Evolutionary conservation across 2,329 filamentous ascomycete species (phyloP).

Genomic region (Trichoderma koningii): DNA sequence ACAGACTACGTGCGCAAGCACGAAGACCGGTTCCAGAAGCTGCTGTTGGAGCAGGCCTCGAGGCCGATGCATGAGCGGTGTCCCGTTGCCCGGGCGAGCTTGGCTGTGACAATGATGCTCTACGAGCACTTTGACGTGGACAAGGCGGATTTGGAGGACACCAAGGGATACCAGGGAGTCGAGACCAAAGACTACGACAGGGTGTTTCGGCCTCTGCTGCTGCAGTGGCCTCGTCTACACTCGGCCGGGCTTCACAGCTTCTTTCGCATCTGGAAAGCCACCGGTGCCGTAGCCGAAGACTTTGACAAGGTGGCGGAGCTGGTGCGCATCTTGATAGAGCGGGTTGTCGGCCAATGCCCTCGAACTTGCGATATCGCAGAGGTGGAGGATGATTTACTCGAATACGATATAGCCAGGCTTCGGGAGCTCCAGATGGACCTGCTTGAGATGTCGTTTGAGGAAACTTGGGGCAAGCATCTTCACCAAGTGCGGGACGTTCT

Average conservation of each 20-base stretch:
- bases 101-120: conserved; percentile 82
- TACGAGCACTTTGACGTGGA: conserved; percentile 97
- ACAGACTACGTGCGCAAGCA: conserved; percentile 91
- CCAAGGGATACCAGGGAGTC: conserved; percentile 71
- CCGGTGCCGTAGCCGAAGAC: conserved; percentile 80
- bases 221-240: conserved; percentile 93
- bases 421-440: conserved; percentile 92
- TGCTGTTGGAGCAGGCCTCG: conserved; percentile 84
- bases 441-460: conserved; percentile 86
- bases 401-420: conserved; percentile 77
- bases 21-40: conserved; percentile 89
- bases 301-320: conserved; percentile 93
- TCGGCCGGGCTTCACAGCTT: conserved; percentile 84
- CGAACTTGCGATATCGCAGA: conserved; percentile 83
- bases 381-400: conserved; percentile 83
- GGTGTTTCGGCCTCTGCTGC: conserved; percentile 79
- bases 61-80: conserved; percentile 72
- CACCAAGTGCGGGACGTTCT: conserved; percentile 89
- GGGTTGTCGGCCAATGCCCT: conserved; percentile 79
- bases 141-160: conserved; percentile 76
- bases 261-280: conserved; percentile 89
- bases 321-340: conserved; percentile 84
- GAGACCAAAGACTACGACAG: conserved; percentile 81
- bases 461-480: conserved; percentile 89
- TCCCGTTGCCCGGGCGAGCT: conserved; percentile 81